Evolutionary conservation across 1,284 basidiomycete species (phyloP), one percentile per base, ranked within the genome.

Genomic region (Takashimella tepidaria): DNA sequence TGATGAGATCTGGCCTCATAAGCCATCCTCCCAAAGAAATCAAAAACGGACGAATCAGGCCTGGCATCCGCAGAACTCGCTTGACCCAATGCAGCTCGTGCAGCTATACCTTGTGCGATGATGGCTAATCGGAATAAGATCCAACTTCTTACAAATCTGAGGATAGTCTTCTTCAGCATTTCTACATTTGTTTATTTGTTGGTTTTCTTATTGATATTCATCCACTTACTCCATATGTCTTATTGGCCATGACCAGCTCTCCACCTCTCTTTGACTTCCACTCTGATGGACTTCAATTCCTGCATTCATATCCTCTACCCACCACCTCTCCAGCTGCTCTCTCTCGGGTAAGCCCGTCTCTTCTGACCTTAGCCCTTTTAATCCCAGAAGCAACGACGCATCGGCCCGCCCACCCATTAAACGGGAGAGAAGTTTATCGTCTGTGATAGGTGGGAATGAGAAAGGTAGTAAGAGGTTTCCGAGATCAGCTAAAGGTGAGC

Each of bases 101-200:
- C 93, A 1, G 92, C 90, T 56, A 98, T 95, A 3, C 93, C 93
- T 76, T 98, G 93, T 0, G 83, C 79, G 62, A 97, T 97, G 56
- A 98, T 83, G 0, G 90, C 83, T 40, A 89, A 76, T 86, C 70
- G 61, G 60, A 69, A 92, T 59, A 48, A 41, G 27, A 67, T 70
- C 61, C 62, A 68, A 5, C 61, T 60, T 37, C 64, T 53, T 19
- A 70, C 62, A 58, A 61, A 66, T 8, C 59, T 72, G 52, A 3
- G 16, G 13, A 19, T 45, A 59, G 45, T 41, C 43, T 13, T n/a
- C 19, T 22, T 60, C 31, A 58, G 42, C 53, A 37, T 37, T 16
- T 8, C 31, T 37, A 37, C 31, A 8, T 8, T 37, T 16, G 8
- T 37, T 37, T 19, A 44, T 10, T 20, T 37, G 31, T 37, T 37